Conservation (phyloP, 306 rosid species). For the Senna siamea region DNA sequence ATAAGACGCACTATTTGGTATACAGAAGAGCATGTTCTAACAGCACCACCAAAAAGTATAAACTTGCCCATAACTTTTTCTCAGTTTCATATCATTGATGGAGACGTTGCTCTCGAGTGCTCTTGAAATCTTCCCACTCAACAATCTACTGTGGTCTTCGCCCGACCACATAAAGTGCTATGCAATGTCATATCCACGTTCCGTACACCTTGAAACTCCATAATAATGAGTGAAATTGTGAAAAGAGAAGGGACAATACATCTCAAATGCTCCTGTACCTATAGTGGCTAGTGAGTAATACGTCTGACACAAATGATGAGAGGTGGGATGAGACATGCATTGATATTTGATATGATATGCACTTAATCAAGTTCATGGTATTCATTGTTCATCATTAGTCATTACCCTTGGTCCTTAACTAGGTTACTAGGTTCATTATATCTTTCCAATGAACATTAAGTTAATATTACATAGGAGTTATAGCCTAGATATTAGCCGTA, state of each 20-base stretch:
- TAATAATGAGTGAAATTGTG: background rate
- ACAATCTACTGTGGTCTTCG: background rate
- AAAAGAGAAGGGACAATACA: background rate
- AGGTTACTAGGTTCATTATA: background rate
- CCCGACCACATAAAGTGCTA: constrained; percentile 31
- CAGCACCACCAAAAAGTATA: background rate
- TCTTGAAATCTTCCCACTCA: constrained; percentile 10
- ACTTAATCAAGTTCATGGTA: background rate
- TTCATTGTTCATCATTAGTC: background rate
- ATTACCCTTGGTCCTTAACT: background rate
- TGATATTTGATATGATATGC: background rate
- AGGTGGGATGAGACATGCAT: background rate
- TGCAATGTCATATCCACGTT: constrained; percentile 13
- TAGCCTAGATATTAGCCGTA: background rate
- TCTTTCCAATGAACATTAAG: background rate
- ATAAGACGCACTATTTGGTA: background rate
- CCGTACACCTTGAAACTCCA: constrained; percentile 8
- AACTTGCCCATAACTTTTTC: too few species aligned
- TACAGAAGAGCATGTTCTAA: background rate
- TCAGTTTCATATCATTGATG: background rate
- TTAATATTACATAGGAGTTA: background rate
- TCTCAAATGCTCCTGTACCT: background rate
- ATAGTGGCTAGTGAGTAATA: background rate
- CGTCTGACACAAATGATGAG: constrained; percentile 1
- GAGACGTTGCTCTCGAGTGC: background rate